phyloP scores from a whole-genome alignment of 805 yeast species.

The Saccharomycopsis selenospora region DNA sequence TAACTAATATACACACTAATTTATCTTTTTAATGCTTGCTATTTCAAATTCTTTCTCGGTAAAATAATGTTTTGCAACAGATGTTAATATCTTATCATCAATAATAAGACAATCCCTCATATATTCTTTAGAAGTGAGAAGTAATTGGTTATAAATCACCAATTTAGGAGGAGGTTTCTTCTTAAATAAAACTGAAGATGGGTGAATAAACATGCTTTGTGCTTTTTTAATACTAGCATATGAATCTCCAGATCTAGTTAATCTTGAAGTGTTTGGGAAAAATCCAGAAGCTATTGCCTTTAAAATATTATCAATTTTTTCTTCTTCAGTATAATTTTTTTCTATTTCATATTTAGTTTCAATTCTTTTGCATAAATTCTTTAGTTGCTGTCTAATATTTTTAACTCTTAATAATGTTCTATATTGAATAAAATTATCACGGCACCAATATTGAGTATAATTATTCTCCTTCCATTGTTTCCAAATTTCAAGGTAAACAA shows the following conservation, averaged over 20 bases:
- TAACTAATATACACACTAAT: no score
- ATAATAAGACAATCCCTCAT: conserved; percentile 76
- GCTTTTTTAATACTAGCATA: conserved; percentile 58
- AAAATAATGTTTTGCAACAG: conserved; percentile 59
- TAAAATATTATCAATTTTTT: conserved; percentile 33
- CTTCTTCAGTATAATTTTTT: conserved; percentile 22
- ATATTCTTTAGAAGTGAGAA: conserved; percentile 79
- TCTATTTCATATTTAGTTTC: conserved; percentile 30
- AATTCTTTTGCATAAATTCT: conserved; percentile 48
- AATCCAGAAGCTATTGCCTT: conserved; percentile 60
- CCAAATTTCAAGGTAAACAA: conserved; percentile 67
- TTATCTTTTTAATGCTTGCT: no score
- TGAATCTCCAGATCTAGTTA: conserved; percentile 54
- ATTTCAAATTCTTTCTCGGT: conserved; percentile 11
- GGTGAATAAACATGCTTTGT: conserved; percentile 76
- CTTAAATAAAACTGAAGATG: conserved; percentile 65
- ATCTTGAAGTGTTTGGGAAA: conserved; percentile 56
- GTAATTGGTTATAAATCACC: conserved; percentile 75
- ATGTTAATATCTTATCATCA: conserved; percentile 59
- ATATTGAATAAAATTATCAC: conserved; percentile 73
- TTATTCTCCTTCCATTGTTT: conserved; percentile 67
- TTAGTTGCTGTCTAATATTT: conserved; percentile 66
- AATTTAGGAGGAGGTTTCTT: conserved; percentile 66
- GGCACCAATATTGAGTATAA: conserved; percentile 73
- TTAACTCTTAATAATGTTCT: conserved; percentile 60